A percentile compares a stretch with the other conserved stretches of the same genome.
Conservation (phyloP, 805 yeast species). For the Wickerhamiella cacticola region DNA sequence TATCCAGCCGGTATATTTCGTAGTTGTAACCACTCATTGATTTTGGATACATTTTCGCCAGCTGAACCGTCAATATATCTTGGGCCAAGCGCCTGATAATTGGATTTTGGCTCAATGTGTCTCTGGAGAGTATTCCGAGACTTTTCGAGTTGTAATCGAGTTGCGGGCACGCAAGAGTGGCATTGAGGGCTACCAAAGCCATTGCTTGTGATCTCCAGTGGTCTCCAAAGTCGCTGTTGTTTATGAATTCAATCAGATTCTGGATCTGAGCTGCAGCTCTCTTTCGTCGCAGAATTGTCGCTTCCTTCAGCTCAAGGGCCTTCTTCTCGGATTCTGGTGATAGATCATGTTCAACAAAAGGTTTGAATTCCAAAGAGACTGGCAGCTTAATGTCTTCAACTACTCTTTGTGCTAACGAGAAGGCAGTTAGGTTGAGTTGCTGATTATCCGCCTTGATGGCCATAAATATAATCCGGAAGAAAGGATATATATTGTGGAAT, state of each 20-base stretch:
- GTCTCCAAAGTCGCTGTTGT: background rate
- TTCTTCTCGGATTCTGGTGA: background rate
- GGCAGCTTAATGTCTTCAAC: constrained; percentile 27
- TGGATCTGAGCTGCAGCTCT: background rate
- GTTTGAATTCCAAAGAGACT: background rate
- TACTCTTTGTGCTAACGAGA: constrained; percentile 33
- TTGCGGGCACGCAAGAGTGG: constrained; percentile 21
- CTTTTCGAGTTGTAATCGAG: constrained; percentile 15
- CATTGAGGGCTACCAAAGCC: constrained; percentile 16
- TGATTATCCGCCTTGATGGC: constrained; percentile 47
- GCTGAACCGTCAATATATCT: constrained; percentile 45
- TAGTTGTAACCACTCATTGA: constrained; percentile 40
- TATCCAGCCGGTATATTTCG: constrained; percentile 23
- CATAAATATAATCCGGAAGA: constrained; percentile 39
- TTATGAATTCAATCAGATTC: background rate
- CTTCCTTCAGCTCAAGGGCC: background rate
- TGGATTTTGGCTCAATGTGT: constrained; percentile 43
- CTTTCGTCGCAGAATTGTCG: background rate
- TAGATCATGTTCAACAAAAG: background rate
- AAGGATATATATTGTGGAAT: constrained; percentile 38
- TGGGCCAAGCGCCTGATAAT: constrained; percentile 46
- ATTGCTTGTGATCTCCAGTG: constrained; percentile 21
- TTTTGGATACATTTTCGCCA: constrained; percentile 36
- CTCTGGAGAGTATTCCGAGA: constrained; percentile 18
- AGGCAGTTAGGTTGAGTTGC: constrained; percentile 44